phyloP scores from a whole-genome alignment of 140 eudicot genomes.

The Erigeron philadelphicus region DNA sequence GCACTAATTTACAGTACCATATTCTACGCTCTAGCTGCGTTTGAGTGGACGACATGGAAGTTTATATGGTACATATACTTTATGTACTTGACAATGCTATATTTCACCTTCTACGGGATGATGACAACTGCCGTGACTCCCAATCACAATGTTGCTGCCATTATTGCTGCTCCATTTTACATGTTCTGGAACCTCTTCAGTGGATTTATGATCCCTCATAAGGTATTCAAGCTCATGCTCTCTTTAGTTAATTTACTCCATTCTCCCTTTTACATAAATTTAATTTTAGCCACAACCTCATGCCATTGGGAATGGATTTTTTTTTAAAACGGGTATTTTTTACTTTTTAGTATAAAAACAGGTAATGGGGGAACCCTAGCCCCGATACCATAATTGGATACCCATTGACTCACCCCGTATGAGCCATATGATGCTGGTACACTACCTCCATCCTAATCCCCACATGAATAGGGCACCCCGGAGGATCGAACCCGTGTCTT shows the following conservation, averaged over 20 bases:
- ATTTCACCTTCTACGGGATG: constrained; percentile 98
- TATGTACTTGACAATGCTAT: constrained; percentile 72
- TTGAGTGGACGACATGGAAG: constrained; percentile 67
- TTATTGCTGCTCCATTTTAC: constrained; percentile 92
- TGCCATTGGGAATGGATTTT: neutral
- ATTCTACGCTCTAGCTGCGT: constrained; percentile 81
- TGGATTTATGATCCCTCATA: constrained; percentile 96
- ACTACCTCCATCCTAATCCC: no score
- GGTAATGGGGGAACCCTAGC: no score
- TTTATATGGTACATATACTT: constrained; percentile 73
- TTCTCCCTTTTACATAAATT: neutral
- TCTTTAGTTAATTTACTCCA: neutral
- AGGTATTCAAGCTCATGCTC: constrained; percentile 43
- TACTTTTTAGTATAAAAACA: no score
- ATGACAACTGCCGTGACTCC: constrained; percentile 98
- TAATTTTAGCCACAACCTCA: neutral
- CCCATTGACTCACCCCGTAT: no score
- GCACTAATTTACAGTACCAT: constrained; percentile 69
- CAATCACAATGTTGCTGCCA: constrained; percentile 91
- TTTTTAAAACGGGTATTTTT: no score
- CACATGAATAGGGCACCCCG: no score
- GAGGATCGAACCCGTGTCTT: no score
- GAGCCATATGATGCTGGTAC: no score
- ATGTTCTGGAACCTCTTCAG: constrained; percentile 99
- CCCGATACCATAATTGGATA: no score